phyloP scores from a whole-genome alignment of 208 protist genomes.

The Leishmania guyanensis region DNA sequence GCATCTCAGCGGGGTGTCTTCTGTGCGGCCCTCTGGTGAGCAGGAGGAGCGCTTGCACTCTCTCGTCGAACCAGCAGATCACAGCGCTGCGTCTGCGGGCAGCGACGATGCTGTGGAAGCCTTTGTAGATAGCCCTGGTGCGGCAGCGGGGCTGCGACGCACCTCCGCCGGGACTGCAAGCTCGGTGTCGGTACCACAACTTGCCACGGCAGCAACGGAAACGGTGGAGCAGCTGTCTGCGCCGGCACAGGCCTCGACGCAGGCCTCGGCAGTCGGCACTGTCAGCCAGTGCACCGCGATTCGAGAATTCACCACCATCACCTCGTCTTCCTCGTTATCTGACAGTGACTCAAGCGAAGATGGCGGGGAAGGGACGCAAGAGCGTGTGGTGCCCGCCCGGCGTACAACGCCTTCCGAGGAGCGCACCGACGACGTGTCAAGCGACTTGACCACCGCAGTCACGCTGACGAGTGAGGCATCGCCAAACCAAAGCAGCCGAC shows the following conservation, averaged over 20 bases:
- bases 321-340: constrained; percentile 14
- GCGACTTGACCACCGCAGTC: constrained; percentile 23
- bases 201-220: neutral
- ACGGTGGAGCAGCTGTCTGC: constrained; percentile 26
- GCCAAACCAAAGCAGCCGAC: neutral
- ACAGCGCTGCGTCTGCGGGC: constrained; percentile 33
- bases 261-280: constrained; percentile 13
- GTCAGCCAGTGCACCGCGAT: constrained; percentile 20
- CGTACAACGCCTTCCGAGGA: constrained; percentile 8
- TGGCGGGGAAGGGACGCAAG: neutral
- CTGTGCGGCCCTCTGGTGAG: constrained; percentile 26
- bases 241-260: constrained; percentile 8
- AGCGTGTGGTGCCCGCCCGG: neutral
- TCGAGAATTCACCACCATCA: constrained; percentile 26
- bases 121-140: neutral
- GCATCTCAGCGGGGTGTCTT: constrained; percentile 42
- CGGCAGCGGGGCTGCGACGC: neutral
- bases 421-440: constrained; percentile 34
- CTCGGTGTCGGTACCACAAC: neutral
- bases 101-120: constrained; percentile 4
- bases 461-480: constrained; percentile 21
- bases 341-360: constrained; percentile 15
- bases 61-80: constrained; percentile 20
- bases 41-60: constrained; percentile 28
- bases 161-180: neutral